Evolutionary conservation across 495 filamentous ascomycete species (phyloP).

Genomic region (Chlorociboria aeruginascens): DNA sequence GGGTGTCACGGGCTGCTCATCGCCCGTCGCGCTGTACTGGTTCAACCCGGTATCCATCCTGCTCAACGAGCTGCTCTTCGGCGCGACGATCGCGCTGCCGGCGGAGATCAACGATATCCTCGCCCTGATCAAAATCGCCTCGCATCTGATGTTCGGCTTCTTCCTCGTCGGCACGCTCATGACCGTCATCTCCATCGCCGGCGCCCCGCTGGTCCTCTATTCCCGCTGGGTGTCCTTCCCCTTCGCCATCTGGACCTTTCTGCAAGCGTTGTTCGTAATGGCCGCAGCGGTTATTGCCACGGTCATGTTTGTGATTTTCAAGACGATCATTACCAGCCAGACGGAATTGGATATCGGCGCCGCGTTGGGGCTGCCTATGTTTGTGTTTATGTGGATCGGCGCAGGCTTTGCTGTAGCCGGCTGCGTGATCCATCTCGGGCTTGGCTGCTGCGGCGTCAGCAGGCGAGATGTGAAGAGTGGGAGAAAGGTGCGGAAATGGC

Average conservation of each 20-base stretch:
- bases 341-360: slow-evolving; percentile 63
- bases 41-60: slow-evolving; percentile 84
- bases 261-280: slow-evolving; percentile 51
- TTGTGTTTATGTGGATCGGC: slow-evolving; percentile 84
- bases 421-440: slow-evolving; percentile 56
- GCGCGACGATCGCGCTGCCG: slow-evolving; percentile 75
- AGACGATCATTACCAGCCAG: slow-evolving; percentile 52
- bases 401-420: slow-evolving; percentile 50
- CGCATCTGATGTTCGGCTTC: slow-evolving; percentile 82
- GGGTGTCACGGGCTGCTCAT: slow-evolving; percentile 64
- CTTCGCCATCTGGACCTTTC: slow-evolving; percentile 31
- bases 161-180: slow-evolving; percentile 61
- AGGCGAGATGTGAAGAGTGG: slow-evolving; percentile 46
- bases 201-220: slow-evolving; percentile 39
- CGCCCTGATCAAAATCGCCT: slow-evolving; percentile 61
- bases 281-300: slow-evolving; percentile 65
- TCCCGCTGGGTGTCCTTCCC: slow-evolving; percentile 37
- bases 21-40: slow-evolving; percentile 61
- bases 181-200: slow-evolving; percentile 53
- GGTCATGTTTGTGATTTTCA: slow-evolving; percentile 69
- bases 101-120: slow-evolving; percentile 58
- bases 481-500: slow-evolving; percentile 29
- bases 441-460: slow-evolving; percentile 63
- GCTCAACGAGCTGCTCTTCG: slow-evolving; percentile 60
- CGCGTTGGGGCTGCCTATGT: slow-evolving; percentile 59